phyloP scores from a whole-genome alignment of 345 rosid genomes.

The Punica granatum region DNA sequence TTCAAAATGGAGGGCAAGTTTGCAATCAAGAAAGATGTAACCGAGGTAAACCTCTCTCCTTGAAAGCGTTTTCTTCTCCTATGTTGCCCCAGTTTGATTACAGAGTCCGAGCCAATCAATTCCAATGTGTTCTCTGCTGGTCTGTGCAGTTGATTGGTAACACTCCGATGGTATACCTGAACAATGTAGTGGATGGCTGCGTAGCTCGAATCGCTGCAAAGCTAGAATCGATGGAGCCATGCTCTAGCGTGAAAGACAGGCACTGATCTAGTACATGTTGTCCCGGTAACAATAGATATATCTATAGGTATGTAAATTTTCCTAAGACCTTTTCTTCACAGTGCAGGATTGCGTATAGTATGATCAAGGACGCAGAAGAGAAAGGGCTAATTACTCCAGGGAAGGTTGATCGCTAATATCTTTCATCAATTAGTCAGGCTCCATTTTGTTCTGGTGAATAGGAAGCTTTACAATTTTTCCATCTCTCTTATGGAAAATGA shows the following conservation, averaged over 20 bases:
- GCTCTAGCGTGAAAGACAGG: constrained; percentile 85
- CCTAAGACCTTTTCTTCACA: background rate
- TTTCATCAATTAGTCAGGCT: background rate
- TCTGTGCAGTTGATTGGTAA: constrained; percentile 60
- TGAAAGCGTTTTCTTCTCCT: background rate
- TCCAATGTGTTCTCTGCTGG: constrained; percentile 16
- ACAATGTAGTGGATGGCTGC: constrained; percentile 65
- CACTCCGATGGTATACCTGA: constrained; percentile 78
- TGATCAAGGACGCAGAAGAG: constrained; percentile 82
- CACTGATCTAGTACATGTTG: background rate
- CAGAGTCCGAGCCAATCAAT: constrained; percentile 20
- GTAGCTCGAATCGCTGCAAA: constrained; percentile 74
- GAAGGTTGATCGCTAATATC: constrained; percentile 26
- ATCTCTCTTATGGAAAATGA: background rate
- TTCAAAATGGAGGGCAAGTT: constrained; percentile 24
- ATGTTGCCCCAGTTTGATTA: background rate
- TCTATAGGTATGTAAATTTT: background rate
- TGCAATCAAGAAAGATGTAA: constrained; percentile 46
- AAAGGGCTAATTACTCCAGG: constrained; percentile 77
- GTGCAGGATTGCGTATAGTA: constrained; percentile 73
- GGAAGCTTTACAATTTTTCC: background rate
- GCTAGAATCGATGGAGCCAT: constrained; percentile 75
- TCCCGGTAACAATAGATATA: too few species aligned
- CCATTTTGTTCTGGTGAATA: background rate
- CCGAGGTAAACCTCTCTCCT: constrained; percentile 31